Percentiles rank a stretch among this genome's conserved stretches.
Conservation (phyloP, 176 grass and related monocot species). For the Carex cristatella region DNA sequence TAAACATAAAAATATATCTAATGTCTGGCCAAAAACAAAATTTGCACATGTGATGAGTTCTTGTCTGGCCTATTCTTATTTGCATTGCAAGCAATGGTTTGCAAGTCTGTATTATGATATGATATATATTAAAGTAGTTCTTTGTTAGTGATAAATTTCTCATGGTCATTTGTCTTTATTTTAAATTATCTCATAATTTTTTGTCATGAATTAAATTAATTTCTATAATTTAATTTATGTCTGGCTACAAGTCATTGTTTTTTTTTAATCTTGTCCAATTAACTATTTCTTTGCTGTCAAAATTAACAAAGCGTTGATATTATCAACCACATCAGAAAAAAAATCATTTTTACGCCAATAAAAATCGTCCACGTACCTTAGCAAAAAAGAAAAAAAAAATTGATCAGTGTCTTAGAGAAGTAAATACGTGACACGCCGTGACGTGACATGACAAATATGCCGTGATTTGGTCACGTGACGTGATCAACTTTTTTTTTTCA, state of each 20-base stretch:
- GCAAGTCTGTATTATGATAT: not conserved
- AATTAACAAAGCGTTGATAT: not conserved
- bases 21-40: too few species aligned
- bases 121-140: not conserved
- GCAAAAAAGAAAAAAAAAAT: too few species aligned
- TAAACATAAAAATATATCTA: too few species aligned
- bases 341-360: not conserved
- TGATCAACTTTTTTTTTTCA: too few species aligned
- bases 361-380: not conserved
- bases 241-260: not conserved
- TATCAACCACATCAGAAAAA: not conserved
- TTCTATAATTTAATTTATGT: not conserved
- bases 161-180: not conserved
- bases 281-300: not conserved
- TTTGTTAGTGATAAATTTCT: not conserved
- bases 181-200: not conserved
- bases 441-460: too few species aligned
- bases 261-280: not conserved
- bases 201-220: not conserved
- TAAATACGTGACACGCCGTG: too few species aligned
- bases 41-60: too few species aligned
- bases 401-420: too few species aligned
- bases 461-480: too few species aligned
- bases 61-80: not conserved
- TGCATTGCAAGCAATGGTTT: not conserved